These are phyloP conservation scores for Teunomyces panamensis DNA, from an alignment of 805 yeast genomes.

Conservation along the genomic window DNA sequence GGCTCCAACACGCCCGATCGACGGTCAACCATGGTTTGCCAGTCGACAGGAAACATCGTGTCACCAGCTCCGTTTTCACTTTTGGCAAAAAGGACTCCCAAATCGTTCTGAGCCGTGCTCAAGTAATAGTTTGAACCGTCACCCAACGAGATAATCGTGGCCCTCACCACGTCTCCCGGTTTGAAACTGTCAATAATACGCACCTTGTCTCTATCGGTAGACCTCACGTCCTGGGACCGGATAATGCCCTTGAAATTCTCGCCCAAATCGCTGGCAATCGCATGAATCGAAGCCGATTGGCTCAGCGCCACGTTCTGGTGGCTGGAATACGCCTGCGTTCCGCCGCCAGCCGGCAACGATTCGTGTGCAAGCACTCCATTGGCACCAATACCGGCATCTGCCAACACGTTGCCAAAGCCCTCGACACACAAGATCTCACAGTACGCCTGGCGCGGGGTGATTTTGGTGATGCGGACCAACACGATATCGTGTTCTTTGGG, in stretches of 20 bases:
- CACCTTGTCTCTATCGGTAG: constrained; percentile 87
- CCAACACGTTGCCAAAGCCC: constrained; percentile 51
- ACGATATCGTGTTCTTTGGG: constrained; percentile 88
- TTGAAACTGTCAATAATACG: constrained; percentile 73
- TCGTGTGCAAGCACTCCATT: constrained; percentile 42
- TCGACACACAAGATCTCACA: constrained; percentile 74
- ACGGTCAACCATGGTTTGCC: constrained; percentile 91
- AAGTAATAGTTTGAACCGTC: constrained; percentile 91
- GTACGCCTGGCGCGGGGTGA: constrained; percentile 66
- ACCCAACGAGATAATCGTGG: constrained; percentile 80
- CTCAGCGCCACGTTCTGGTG: constrained; percentile 36
- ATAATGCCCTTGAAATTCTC: constrained; percentile 87
- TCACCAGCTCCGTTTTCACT: constrained; percentile 67
- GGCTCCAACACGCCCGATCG: constrained; percentile 69
- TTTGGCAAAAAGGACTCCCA: constrained; percentile 91
- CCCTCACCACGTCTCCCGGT: constrained; percentile 93
- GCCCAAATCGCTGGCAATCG: constrained; percentile 64
- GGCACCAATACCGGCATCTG: constrained; percentile 67
- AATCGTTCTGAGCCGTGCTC: constrained; percentile 83
- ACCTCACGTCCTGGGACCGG: constrained; percentile 82
- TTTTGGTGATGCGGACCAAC: constrained; percentile 66
- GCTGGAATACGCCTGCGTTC: constrained; percentile 42
- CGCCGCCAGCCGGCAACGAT: constrained; percentile 48
- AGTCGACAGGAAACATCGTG: constrained; percentile 83
- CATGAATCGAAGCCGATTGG: constrained; percentile 37